Percentiles rank a stretch among this genome's conserved stretches.
Evolutionary conservation across 1,139 yeast genomes (phyloP).

Genomic region (Zygosaccharomyces sapae): DNA sequence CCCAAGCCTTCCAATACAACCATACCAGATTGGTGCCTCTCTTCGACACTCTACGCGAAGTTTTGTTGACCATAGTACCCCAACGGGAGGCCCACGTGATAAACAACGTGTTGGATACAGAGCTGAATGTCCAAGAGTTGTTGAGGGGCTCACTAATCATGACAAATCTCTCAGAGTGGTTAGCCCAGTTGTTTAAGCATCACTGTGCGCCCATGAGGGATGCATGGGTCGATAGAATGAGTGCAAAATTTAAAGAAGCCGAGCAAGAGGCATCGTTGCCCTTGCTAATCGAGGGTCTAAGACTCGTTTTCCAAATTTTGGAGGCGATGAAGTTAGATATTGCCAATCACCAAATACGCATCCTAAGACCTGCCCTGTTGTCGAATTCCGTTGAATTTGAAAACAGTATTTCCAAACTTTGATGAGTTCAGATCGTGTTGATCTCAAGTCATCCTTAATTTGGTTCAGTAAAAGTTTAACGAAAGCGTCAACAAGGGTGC

Average conservation of each 20-base stretch:
- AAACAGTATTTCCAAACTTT: conserved; percentile 75
- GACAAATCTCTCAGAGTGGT: conserved; percentile 34
- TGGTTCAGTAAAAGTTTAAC: conserved; percentile 57
- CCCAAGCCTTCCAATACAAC: conserved; percentile 36
- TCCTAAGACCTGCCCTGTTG: conserved; percentile 75
- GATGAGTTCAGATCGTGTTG: conserved; percentile 61
- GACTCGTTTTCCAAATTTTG: conserved; percentile 74
- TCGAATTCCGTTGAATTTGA: conserved; percentile 90
- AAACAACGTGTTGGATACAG: conserved; percentile 72
- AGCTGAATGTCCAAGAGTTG: conserved; percentile 71
- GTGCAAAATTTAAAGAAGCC: conserved; percentile 60
- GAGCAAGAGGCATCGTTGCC: conserved; percentile 49
- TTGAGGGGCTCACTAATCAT: conserved; percentile 44
- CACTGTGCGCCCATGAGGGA: conserved; percentile 94
- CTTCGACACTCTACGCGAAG: conserved; percentile 73
- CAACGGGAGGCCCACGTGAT: conserved; percentile 68
- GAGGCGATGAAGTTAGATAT: conserved; percentile 97
- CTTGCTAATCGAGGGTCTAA: conserved; percentile 68
- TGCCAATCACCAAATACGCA: conserved; percentile 89
- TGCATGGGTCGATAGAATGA: conserved; percentile 83
- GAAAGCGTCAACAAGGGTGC: conserved; percentile 20
- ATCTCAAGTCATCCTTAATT: conserved; percentile 58
- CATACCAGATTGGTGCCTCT: conserved; percentile 59
- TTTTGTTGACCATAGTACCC: conserved; percentile 70
- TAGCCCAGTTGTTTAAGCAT: conserved; percentile 34